Percentiles rank a stretch among this genome's conserved stretches.
These are phyloP conservation scores for Albifimbria verrucaria DNA, from an alignment of 2,329 filamentous ascomycete genomes.

Conservation along the genomic window DNA sequence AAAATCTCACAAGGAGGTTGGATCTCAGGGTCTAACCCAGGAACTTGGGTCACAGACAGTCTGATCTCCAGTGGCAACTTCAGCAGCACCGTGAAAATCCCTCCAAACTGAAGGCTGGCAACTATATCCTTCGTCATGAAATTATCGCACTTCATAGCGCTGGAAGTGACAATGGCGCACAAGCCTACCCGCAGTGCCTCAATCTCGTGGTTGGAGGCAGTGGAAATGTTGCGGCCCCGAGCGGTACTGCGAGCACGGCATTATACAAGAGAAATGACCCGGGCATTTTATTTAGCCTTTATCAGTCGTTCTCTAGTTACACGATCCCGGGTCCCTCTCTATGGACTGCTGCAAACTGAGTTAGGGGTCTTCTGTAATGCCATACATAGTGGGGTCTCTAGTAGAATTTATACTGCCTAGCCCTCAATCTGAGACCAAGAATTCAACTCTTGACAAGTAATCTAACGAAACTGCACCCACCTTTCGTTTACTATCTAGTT, in stretches of 20 bases:
- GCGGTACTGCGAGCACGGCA: background rate
- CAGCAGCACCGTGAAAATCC: background rate
- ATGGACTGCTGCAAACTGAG: background rate
- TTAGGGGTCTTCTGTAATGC: no score
- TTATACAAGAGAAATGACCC: background rate
- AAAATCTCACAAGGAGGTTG: background rate
- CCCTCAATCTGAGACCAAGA: no score
- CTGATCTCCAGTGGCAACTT: background rate
- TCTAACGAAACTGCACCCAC: no score
- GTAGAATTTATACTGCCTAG: no score
- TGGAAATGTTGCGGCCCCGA: background rate
- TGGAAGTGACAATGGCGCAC: background rate
- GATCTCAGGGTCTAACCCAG: background rate
- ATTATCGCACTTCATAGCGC: background rate
- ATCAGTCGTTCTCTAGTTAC: background rate
- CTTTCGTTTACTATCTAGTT: no score
- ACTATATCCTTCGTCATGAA: background rate
- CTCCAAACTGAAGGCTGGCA: background rate
- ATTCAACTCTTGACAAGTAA: no score
- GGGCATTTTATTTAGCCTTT: background rate
- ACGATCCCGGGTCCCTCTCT: background rate
- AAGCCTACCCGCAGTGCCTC: conserved; percentile 1
- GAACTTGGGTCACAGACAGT: background rate
- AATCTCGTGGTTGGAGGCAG: background rate
- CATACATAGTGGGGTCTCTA: no score